Conservation (phyloP, 2,329 filamentous ascomycete species). For the Dactylellina cionopaga region DNA sequence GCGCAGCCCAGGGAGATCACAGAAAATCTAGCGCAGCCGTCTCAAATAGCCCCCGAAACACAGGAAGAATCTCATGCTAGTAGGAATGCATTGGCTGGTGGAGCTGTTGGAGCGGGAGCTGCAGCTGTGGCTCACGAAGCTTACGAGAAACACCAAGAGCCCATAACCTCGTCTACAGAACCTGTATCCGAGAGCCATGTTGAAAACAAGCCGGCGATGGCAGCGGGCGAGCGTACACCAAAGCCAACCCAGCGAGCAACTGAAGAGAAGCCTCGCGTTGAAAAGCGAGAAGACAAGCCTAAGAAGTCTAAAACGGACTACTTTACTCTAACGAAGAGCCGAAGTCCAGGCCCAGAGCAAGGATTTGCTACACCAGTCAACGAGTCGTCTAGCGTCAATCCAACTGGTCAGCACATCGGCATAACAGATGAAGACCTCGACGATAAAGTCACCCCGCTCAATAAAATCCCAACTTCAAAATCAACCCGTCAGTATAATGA, state of each 20-base stretch:
- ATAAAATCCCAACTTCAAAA: slow-evolving; percentile 13
- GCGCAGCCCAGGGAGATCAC: not conserved
- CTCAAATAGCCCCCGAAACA: not conserved
- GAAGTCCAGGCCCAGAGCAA: not conserved
- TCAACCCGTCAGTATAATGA: slow-evolving; percentile 7
- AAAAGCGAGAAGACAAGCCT: slow-evolving; percentile 7
- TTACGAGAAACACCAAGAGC: slow-evolving; percentile 8
- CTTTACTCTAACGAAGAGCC: not conserved
- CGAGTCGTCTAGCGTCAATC: not conserved
- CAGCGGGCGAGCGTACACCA: not conserved
- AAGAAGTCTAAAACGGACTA: slow-evolving; percentile 10
- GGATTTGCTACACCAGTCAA: not conserved
- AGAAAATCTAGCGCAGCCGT: not conserved
- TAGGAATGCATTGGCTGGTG: not conserved
- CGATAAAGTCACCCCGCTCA: slow-evolving; percentile 8
- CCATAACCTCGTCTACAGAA: not conserved
- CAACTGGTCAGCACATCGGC: not conserved
- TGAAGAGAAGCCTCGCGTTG: not conserved
- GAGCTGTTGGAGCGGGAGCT: not conserved
- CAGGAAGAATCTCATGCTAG: not conserved
- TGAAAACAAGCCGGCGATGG: not conserved
- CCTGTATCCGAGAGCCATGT: not conserved
- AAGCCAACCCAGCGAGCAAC: not conserved
- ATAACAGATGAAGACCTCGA: not conserved
- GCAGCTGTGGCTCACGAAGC: not conserved